Evolutionary conservation across 495 filamentous ascomycete genomes (phyloP), one percentile per base, ranked within the genome.

Genomic region (Penicillium canescens): DNA sequence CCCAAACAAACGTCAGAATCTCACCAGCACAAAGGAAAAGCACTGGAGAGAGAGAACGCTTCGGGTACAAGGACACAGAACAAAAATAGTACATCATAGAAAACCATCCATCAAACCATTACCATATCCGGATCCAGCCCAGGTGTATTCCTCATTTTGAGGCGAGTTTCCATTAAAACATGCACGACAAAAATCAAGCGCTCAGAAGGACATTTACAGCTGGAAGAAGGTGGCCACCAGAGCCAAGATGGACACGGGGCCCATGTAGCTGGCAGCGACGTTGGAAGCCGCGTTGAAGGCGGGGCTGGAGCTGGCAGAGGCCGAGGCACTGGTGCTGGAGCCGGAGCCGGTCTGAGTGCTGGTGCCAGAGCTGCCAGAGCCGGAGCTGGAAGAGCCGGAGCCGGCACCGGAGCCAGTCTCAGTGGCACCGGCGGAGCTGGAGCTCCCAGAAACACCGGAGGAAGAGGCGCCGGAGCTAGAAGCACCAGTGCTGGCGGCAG

Each of bases 191-290:
- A 49, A 45, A 36, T 37, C 20, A 50, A 53, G 34, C 41, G 44
- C 40, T 34, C 45, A 24, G 49, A 52, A 43, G 34, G 40, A 44
- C 13, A 47, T 63, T 61, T 62, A 75, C 60, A 75, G 56, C 60
- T 73, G 67, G 45, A 75, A 42, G 57, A 75, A 61, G 36, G 69
- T 66, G 38, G 66, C 55, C 39, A 75, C 28, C 54, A 76, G 56
- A 49, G 66, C 70, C 43, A 74, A 42, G 38, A 72, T 33, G 42
- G 63, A 58, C 21, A 70, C 14, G 13, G 67, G 58, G n/a, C 50
- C 61, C 23, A 67, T 28, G 55, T 64, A 59, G 50, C 46, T 60
- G 41, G 61, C 53, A 23, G 53, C 56, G 34, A 67, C 37, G 52
- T 54, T 64, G 49, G 60, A 61, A 26, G 61, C 66, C 9, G 65